Percentiles rank a stretch among this genome's conserved stretches.
phyloP scores from a whole-genome alignment of 1,139 yeast species.

The Debaryomycetaceae sp. region DNA sequence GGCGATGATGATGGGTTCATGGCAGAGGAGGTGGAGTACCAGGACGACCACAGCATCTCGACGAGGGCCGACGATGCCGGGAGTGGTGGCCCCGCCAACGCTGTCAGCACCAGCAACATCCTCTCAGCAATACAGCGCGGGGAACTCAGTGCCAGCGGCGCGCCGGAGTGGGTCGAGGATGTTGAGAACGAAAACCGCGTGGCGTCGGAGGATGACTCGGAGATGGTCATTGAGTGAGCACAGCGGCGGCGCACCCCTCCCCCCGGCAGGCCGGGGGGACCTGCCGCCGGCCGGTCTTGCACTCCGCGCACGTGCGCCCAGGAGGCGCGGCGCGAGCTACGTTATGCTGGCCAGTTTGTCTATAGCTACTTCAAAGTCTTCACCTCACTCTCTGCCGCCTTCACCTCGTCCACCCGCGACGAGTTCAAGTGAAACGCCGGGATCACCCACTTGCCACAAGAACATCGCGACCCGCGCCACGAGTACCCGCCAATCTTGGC shows the following conservation, averaged over 20 bases:
- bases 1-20: constrained; percentile 42
- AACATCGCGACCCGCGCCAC: constrained; percentile 94
- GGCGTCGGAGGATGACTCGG: constrained; percentile 20
- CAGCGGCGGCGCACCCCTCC: constrained; percentile 7
- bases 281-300: too few relatives aligned
- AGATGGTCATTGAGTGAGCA: constrained; percentile 7
- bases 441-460: constrained; percentile 94
- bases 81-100: constrained; percentile 12
- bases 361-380: too few relatives aligned
- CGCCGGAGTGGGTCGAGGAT: constrained; percentile 6
- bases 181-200: constrained; percentile 20
- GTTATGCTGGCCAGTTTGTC: too few relatives aligned
- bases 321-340: too few relatives aligned
- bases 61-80: constrained; percentile 15
- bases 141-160: constrained; percentile 3
- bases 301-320: too few relatives aligned
- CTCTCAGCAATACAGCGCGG: constrained; percentile 15
- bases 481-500: constrained; percentile 85
- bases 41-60: constrained; percentile 37
- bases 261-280: constrained; percentile 1
- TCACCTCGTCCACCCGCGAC: constrained; percentile 72
- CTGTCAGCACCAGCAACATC: constrained; percentile 13
- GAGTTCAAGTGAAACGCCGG: constrained; percentile 85
- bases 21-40: constrained; percentile 59
- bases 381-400: constrained; percentile 5